Evolutionary conservation across 805 yeast species (phyloP).

Genomic region (Sungouiozyma intestinalis): DNA sequence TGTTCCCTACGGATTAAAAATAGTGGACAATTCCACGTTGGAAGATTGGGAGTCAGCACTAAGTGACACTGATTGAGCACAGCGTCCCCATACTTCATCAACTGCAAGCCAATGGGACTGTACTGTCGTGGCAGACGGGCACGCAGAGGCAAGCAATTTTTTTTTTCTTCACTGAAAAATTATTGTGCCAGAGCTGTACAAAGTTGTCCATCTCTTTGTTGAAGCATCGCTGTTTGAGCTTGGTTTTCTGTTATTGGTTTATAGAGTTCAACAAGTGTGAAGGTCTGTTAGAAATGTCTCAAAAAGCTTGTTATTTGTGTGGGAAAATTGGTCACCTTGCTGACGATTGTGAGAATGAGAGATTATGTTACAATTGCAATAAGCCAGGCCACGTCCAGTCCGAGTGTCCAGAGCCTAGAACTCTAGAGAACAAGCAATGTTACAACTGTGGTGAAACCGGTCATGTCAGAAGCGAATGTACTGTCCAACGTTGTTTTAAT

Average conservation of each 20-base stretch:
- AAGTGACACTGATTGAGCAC: not conserved
- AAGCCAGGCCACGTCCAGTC: conserved; percentile 82
- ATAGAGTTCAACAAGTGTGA: too few species aligned
- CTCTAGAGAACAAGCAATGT: conserved; percentile 77
- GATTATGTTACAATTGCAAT: conserved; percentile 88
- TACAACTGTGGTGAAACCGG: conserved; percentile 89
- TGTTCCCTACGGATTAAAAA: not conserved
- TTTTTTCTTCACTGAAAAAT: not conserved
- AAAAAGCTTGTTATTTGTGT: conserved; percentile 83
- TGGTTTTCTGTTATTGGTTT: too few species aligned
- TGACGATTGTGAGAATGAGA: conserved; percentile 78
- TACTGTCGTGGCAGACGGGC: not conserved
- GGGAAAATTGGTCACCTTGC: conserved; percentile 90
- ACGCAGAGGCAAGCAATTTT: not conserved
- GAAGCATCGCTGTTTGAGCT: too few species aligned
- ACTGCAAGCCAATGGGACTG: too few species aligned
- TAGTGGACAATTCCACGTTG: not conserved
- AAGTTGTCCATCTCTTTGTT: too few species aligned
- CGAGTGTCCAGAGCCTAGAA: conserved; percentile 83
- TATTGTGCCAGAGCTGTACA: not conserved
- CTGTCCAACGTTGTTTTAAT: conserved; percentile 67
- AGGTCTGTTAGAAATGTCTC: conserved; percentile 29
- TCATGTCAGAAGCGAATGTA: conserved; percentile 79
- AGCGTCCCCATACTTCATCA: too few species aligned
- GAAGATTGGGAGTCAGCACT: not conserved